A percentile compares a stretch with the other conserved stretches of the same genome.
Evolutionary conservation across 2,329 filamentous ascomycete species (phyloP).

Genomic region (Penicillium sp.): DNA sequence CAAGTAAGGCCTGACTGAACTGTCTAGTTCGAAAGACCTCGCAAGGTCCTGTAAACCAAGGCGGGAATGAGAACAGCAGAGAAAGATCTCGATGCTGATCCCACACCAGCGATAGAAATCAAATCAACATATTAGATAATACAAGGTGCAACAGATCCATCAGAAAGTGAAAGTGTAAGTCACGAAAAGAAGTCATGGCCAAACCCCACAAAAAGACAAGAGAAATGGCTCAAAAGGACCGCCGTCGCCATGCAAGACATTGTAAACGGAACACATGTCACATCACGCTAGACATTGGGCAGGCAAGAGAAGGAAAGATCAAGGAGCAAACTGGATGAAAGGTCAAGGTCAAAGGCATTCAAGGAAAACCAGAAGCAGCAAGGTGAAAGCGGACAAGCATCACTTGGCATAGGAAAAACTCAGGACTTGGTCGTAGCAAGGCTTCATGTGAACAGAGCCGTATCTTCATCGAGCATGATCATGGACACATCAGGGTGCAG

Average conservation of each 20-base stretch:
- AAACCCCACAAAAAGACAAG: background rate
- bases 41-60: too few relatives aligned
- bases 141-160: slow-evolving; percentile 4
- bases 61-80: too few relatives aligned
- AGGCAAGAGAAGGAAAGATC: background rate
- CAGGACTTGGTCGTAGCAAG: slow-evolving; percentile 9
- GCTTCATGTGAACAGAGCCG: slow-evolving; percentile 9
- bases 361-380: background rate
- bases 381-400: slow-evolving; percentile 8
- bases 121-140: slow-evolving; percentile 13
- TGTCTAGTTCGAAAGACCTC: too few relatives aligned
- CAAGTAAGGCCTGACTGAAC: too few relatives aligned
- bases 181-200: background rate
- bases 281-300: slow-evolving; percentile 8
- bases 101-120: slow-evolving; percentile 2
- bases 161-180: background rate
- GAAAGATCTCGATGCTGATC: too few relatives aligned
- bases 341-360: background rate
- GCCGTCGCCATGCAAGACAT: slow-evolving; percentile 11
- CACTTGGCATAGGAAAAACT: slow-evolving; percentile 10
- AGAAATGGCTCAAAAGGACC: slow-evolving; percentile 1
- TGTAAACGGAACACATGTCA: slow-evolving; percentile 13
- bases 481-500: slow-evolving; percentile 15
- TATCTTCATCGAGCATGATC: slow-evolving; percentile 19
- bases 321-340: slow-evolving; percentile 1